Conservation (phyloP, 73 alveolate species). For the Symbiodinium natans region DNA sequence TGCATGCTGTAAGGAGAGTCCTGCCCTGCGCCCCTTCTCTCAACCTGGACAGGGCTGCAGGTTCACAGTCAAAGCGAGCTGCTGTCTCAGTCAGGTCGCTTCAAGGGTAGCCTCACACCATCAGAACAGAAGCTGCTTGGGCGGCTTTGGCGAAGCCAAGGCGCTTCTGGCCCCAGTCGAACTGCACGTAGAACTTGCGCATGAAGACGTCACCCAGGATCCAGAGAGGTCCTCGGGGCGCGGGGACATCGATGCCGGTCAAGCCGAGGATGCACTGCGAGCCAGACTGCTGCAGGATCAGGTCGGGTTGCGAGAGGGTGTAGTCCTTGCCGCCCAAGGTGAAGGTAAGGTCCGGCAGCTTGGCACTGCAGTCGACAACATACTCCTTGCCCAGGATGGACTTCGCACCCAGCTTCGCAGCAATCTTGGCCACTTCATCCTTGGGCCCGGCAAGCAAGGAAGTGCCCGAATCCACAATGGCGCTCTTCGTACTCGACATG, state of each 20-base stretch:
- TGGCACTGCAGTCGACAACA: constrained; percentile 84
- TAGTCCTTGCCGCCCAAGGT: constrained; percentile 85
- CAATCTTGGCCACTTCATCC: constrained; percentile 47
- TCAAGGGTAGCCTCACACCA: not conserved
- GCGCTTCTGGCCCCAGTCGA: constrained; percentile 95
- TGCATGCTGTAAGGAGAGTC: not conserved
- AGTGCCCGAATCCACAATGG: constrained; percentile 94
- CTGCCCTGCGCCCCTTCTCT: constrained; percentile 3
- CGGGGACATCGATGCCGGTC: constrained; percentile 85
- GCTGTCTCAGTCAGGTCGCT: not conserved
- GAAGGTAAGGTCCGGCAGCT: constrained; percentile 57
- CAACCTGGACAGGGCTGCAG: constrained; percentile 1
- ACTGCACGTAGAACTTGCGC: constrained; percentile 94
- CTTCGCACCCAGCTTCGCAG: constrained; percentile 80
- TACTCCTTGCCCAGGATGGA: constrained; percentile 81
- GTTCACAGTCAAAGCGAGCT: not conserved
- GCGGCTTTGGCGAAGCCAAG: constrained; percentile 86
- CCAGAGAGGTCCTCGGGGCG: constrained; percentile 81
- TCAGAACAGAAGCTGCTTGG: constrained; percentile 19
- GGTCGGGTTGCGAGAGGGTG: constrained; percentile 75
- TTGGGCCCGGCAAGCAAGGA: constrained; percentile 90
- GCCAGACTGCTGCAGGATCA: constrained; percentile 62
- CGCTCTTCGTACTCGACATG: constrained; percentile 44
- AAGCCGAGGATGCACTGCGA: constrained; percentile 62
- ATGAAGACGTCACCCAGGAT: constrained; percentile 95